These are phyloP conservation scores for Phialemonium atrogriseum DNA, from an alignment of 2,329 filamentous ascomycete genomes.

Conservation along the genomic window DNA sequence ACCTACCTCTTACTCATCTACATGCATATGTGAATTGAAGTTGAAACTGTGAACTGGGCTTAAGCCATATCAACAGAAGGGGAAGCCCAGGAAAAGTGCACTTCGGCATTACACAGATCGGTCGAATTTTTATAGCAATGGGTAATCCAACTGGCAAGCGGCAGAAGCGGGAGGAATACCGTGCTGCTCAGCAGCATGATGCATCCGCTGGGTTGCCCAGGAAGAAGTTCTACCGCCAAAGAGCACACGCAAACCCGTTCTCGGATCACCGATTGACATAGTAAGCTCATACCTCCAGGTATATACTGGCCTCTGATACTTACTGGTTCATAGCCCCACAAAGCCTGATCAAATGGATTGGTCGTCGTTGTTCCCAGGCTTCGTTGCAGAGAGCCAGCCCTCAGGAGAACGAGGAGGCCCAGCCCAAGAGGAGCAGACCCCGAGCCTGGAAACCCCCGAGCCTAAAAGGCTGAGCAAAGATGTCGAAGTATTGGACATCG, in stretches of 20 bases:
- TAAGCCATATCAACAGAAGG: too few species aligned
- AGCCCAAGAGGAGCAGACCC: conserved; percentile 24
- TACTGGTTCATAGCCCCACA: conserved; percentile 50
- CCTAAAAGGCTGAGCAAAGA: conserved; percentile 48
- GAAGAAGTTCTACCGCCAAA: conserved; percentile 94
- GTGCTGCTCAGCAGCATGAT: conserved; percentile 43
- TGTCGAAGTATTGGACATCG: conserved; percentile 92
- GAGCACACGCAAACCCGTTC: conserved; percentile 96
- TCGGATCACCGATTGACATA: conserved; percentile 87
- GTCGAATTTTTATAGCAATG: conserved; percentile 21
- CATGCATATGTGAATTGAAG: too few species aligned
- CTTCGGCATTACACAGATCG: too few species aligned
- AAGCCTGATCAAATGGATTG: conserved; percentile 85
- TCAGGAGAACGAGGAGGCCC: conserved; percentile 16
- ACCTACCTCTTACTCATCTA: too few species aligned
- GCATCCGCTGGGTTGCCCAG: conserved; percentile 61
- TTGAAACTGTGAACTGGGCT: too few species aligned
- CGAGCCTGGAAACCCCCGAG: too few species aligned
- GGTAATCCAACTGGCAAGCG: conserved; percentile 43
- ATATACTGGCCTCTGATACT: background rate
- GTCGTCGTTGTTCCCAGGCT: conserved; percentile 75
- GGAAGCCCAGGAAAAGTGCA: too few species aligned
- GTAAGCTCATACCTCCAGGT: conserved; percentile 27
- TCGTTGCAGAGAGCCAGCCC: conserved; percentile 36
- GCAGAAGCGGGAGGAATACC: conserved; percentile 59